Evolutionary conservation across 108 stramenopile genomes (phyloP), one percentile per base, ranked within the genome.

Genomic region (Parietichytrium sp.): DNA sequence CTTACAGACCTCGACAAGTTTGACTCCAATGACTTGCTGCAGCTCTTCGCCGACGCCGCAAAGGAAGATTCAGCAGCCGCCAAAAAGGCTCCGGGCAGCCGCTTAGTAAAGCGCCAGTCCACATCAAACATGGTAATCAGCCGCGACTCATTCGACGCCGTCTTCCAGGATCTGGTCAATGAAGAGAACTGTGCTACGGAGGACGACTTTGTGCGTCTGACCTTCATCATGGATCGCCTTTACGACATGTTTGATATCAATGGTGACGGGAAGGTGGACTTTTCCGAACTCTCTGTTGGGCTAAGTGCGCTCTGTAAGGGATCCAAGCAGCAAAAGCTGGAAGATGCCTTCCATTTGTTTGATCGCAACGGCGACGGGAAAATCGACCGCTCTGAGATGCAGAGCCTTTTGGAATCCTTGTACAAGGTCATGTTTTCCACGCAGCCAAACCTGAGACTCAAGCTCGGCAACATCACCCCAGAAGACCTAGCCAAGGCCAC

Each of bases 301-400:
- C 29, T 83, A 3, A 3, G 20, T 15, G 51, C 45, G 0, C 51
- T 79, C n/a, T 38, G 42, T 25, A 38, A 42, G 2, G 78, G 47
- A 15, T 23, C 3, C 38, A 36, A 4, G 16, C 26, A 31, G 33
- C 50, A 16, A 13, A 55, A 55, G 26, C 26, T 72, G 4, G 7
- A 29, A 4, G 42, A 20, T 2, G 20, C 25, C 36, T 83, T 83
- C 45, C 38, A 38, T 15, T 78, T 83, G 15, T 83, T 79, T 29
- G 82, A 83, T 47, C n/a, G 4, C 15, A 78, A 83, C 51, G 50
- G 78, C 51, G 78, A 83, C 78, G 72, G 77, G 25, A 52, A 49
- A 50, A 16, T 83, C 23, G 29, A 30, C 29, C 49, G 30, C 15
- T 7, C 79, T 18, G 79, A 80, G 36, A 81, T 81, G 80, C 4